phyloP scores from a whole-genome alignment of 306 rosid genomes.

The Inga laurina region DNA sequence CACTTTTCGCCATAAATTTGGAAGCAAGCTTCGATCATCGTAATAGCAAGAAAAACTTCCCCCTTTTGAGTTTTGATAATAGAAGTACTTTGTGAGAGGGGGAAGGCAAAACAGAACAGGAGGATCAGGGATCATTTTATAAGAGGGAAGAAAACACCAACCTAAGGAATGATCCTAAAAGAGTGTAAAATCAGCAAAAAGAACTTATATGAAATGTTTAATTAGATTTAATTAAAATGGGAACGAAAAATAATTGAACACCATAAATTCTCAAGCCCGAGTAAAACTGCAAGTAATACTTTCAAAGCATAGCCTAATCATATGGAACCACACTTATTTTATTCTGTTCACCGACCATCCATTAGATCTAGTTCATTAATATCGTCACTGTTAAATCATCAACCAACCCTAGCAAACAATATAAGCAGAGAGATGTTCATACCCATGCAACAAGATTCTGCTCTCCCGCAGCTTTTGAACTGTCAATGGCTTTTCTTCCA shows the following conservation, averaged over 20 bases:
- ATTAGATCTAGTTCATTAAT: conserved; percentile 8
- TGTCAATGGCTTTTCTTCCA: conserved; percentile 87
- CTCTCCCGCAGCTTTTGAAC: conserved; percentile 76
- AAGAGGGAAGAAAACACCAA: not conserved
- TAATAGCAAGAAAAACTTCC: conserved; percentile 2
- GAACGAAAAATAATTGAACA: conserved; percentile 19
- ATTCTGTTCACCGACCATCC: not conserved
- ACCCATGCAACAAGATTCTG: conserved; percentile 98
- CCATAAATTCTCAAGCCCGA: not conserved
- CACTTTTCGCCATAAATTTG: not conserved
- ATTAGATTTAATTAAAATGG: not conserved
- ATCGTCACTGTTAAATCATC: not conserved
- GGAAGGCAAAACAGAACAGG: not conserved
- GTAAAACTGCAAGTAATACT: not conserved
- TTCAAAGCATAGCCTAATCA: conserved; percentile 5
- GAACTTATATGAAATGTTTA: not conserved
- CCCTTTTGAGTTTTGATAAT: not conserved
- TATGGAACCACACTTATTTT: not conserved
- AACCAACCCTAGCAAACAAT: not conserved
- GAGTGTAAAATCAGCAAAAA: not conserved
- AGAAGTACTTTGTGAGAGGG: not conserved
- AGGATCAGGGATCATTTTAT: not conserved
- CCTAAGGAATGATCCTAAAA: not conserved
- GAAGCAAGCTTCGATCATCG: conserved; percentile 16
- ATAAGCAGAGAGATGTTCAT: conserved; percentile 34